Conservation (phyloP, 495 filamentous ascomycete genomes). For the Talaromyces proteolyticus region DNA sequence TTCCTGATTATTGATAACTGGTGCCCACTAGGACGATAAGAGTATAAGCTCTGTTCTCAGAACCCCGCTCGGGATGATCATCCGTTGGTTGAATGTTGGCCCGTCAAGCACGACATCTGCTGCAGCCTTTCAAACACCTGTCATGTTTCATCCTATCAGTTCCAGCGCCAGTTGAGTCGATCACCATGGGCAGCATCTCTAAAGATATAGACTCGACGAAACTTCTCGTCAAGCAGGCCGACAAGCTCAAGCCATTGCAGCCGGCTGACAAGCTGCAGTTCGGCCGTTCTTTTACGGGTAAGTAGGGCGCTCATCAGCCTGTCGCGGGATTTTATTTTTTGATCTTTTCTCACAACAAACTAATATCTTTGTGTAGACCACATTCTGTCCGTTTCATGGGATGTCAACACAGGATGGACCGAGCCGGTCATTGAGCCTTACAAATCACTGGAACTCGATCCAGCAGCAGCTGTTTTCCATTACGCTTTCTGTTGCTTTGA, state of each 20-base stretch:
- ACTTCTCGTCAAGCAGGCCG: background rate
- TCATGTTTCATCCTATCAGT: too few species aligned
- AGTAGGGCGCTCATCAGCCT: background rate
- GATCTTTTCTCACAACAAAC: background rate
- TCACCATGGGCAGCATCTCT: too few species aligned
- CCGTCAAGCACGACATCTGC: too few species aligned
- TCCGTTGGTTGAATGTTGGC: too few species aligned
- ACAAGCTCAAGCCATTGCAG: background rate
- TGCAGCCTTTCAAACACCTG: too few species aligned
- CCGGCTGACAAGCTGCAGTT: constrained; percentile 7
- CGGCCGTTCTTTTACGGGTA: constrained; percentile 3
- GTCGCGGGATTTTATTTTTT: background rate
- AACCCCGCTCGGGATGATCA: too few species aligned
- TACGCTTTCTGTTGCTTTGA: constrained; percentile 88
- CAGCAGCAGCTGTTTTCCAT: constrained; percentile 70
- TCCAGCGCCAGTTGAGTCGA: too few species aligned
- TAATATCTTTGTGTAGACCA: constrained; percentile 45
- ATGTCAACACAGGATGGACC: constrained; percentile 55
- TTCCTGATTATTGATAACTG: too few species aligned
- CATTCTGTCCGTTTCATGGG: constrained; percentile 71
- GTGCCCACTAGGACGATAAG: too few species aligned
- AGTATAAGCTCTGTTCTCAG: too few species aligned
- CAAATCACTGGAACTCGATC: constrained; percentile 66
- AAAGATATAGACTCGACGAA: background rate
- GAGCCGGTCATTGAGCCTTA: constrained; percentile 66